Percentiles rank a stretch among this genome's conserved stretches.
phyloP scores from a whole-genome alignment of 495 filamentous ascomycete genomes.

The Neurospora sp. region DNA sequence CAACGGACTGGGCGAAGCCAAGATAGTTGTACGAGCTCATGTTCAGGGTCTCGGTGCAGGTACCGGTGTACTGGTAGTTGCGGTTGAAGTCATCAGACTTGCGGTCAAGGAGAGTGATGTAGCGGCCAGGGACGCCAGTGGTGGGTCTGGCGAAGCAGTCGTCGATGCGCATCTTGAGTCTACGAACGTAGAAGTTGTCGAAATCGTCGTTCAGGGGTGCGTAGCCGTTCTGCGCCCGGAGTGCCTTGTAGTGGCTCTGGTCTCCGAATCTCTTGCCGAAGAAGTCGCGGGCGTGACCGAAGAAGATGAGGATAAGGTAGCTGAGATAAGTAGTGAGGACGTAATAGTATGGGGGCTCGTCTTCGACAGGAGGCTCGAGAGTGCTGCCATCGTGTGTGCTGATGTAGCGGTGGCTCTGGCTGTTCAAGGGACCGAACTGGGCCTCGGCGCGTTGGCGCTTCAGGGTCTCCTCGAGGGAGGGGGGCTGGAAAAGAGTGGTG shows the following conservation, averaged over 20 bases:
- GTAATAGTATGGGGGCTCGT: constrained; percentile 95
- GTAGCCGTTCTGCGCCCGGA: constrained; percentile 79
- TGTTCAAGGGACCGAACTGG: constrained; percentile 82
- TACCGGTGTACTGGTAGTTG: constrained; percentile 78
- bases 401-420: constrained; percentile 71
- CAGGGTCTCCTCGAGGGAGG: constrained; percentile 73
- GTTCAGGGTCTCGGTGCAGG: constrained; percentile 90
- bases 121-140: constrained; percentile 88
- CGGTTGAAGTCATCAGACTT: constrained; percentile 80
- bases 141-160: constrained; percentile 90
- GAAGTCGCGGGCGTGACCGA: constrained; percentile 92
- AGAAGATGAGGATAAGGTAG: constrained; percentile 90
- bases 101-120: constrained; percentile 85
- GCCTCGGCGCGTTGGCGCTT: constrained; percentile 70
- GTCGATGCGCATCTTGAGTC: constrained; percentile 87
- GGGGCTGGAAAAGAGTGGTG: constrained; percentile 84
- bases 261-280: constrained; percentile 92
- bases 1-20: constrained; percentile 95
- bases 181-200: constrained; percentile 93
- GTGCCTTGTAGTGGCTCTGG: constrained; percentile 66
- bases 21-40: constrained; percentile 99
- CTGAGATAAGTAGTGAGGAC: constrained; percentile 94
- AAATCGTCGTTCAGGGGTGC: constrained; percentile 97
- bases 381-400: constrained; percentile 66
- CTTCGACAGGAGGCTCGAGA: constrained; percentile 75